These are phyloP conservation scores for Lyophyllum decastes DNA, from an alignment of 768 basidiomycete species.

Conservation along the genomic window DNA sequence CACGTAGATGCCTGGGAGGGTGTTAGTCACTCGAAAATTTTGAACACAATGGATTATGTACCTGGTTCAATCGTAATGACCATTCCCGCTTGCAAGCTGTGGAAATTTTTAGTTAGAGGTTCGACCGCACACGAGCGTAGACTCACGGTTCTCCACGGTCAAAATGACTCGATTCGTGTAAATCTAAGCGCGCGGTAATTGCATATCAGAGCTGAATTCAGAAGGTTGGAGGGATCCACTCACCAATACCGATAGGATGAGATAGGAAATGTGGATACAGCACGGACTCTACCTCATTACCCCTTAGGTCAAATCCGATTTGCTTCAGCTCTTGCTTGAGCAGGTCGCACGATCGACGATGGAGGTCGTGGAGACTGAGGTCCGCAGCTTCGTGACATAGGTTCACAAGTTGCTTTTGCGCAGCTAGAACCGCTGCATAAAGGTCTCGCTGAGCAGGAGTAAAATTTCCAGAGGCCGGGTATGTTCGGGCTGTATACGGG, in stretches of 20 bases:
- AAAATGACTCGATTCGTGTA: constrained; percentile 80
- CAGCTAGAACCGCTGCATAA: constrained; percentile 76
- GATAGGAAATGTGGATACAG: constrained; percentile 93
- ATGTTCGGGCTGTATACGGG: constrained; percentile 69
- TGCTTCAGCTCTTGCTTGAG: constrained; percentile 75
- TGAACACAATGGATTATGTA: constrained; percentile 21
- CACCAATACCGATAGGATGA: constrained; percentile 91
- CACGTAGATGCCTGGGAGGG: constrained; percentile 74
- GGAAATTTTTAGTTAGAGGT: background rate
- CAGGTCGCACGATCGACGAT: constrained; percentile 67
- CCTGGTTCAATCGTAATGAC: constrained; percentile 93
- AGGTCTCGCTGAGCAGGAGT: constrained; percentile 79
- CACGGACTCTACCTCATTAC: constrained; percentile 64
- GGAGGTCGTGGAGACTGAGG: constrained; percentile 74
- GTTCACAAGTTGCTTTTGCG: constrained; percentile 65
- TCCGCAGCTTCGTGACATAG: constrained; percentile 60
- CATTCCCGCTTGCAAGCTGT: constrained; percentile 79
- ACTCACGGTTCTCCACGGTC: constrained; percentile 57
- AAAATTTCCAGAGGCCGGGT: constrained; percentile 83
- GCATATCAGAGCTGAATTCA: background rate
- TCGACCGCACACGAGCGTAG: background rate
- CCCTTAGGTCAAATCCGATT: constrained; percentile 67
- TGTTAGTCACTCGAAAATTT: constrained; percentile 1
- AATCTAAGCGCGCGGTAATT: constrained; percentile 50
- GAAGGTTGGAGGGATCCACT: constrained; percentile 17